Percentiles rank a stretch among this genome's conserved stretches.
Evolutionary conservation across 805 yeast species (phyloP).

Genomic region (Saccharomycopsis lassenensis): DNA sequence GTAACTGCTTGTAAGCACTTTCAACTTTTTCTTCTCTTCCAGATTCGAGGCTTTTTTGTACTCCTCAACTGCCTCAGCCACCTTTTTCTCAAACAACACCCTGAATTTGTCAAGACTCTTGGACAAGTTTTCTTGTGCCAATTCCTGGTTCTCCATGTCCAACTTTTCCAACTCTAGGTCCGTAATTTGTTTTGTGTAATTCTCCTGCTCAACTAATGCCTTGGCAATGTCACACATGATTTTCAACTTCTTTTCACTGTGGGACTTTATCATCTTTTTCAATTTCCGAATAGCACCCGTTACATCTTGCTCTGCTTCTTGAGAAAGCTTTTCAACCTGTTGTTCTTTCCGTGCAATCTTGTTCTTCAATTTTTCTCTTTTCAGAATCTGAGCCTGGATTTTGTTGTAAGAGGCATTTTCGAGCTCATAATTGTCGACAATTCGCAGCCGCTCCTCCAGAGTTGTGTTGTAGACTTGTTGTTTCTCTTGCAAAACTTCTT

Average conservation of each 20-base stretch:
- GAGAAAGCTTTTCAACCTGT: slow-evolving; percentile 26
- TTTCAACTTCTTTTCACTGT: slow-evolving; percentile 21
- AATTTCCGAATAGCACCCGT: slow-evolving; percentile 28
- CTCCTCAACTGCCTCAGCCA: slow-evolving; percentile 24
- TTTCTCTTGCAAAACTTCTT: too few species aligned
- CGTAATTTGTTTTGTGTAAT: slow-evolving; percentile 21
- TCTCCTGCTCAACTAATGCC: slow-evolving; percentile 22
- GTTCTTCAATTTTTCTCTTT: too few species aligned
- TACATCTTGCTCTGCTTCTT: slow-evolving; percentile 33
- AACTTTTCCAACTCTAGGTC: slow-evolving; percentile 23
- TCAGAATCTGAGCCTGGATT: too few species aligned
- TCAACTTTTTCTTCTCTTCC: slow-evolving; percentile 22
- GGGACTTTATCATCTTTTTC: slow-evolving; percentile 22
- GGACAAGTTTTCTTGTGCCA: slow-evolving; percentile 24
- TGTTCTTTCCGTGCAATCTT: slow-evolving; percentile 22
- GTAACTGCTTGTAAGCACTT: slow-evolving; percentile 25
- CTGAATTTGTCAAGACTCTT: slow-evolving; percentile 24
- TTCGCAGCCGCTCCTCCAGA: too few species aligned
- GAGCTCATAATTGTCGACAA: too few species aligned
- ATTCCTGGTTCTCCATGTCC: slow-evolving; percentile 31
- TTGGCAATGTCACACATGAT: slow-evolving; percentile 20
- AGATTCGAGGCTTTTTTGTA: slow-evolving; percentile 20
- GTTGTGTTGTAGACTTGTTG: too few species aligned
- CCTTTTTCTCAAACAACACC: slow-evolving; percentile 19
- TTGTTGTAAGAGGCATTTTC: too few species aligned